Percentiles rank a stretch among this genome's conserved stretches.
Evolutionary conservation across 805 yeast species (phyloP).

Genomic region (Torulaspora indica): DNA sequence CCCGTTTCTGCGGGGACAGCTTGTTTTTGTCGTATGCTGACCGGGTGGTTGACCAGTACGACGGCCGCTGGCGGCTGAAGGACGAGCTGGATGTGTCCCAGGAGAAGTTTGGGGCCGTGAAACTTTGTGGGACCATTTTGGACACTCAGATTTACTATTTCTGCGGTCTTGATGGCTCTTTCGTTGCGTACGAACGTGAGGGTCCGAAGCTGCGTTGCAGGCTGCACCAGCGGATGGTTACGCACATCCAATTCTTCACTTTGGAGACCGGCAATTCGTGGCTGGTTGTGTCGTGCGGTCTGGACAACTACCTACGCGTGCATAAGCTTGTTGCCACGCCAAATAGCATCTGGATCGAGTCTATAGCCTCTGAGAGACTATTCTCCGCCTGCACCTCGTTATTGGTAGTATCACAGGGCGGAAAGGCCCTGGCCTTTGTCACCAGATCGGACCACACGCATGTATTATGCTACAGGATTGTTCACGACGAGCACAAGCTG

Average conservation of each 20-base stretch:
- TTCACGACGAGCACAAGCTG: neutral
- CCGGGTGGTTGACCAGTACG: constrained; percentile 9
- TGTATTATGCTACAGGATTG: constrained; percentile 42
- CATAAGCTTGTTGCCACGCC: constrained; percentile 20
- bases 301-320: constrained; percentile 47
- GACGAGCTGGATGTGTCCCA: neutral
- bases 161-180: constrained; percentile 27
- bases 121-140: constrained; percentile 22
- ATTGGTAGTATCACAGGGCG: constrained; percentile 33
- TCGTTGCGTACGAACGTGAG: constrained; percentile 13
- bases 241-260: constrained; percentile 30
- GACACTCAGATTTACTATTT: constrained; percentile 14
- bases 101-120: constrained; percentile 16
- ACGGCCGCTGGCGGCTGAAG: neutral
- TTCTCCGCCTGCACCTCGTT: constrained; percentile 51
- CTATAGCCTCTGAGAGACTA: constrained; percentile 36
- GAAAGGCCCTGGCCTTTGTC: constrained; percentile 43
- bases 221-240: constrained; percentile 40
- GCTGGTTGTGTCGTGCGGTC: constrained; percentile 52
- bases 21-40: constrained; percentile 18
- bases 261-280: constrained; percentile 17
- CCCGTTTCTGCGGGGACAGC: constrained; percentile 4
- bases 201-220: constrained; percentile 13
- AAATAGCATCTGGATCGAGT: constrained; percentile 3
- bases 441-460: constrained; percentile 59